Percentiles rank a stretch among this genome's conserved stretches.
phyloP scores from a whole-genome alignment of 768 basidiomycete species.

The Amanita polypyramis region DNA sequence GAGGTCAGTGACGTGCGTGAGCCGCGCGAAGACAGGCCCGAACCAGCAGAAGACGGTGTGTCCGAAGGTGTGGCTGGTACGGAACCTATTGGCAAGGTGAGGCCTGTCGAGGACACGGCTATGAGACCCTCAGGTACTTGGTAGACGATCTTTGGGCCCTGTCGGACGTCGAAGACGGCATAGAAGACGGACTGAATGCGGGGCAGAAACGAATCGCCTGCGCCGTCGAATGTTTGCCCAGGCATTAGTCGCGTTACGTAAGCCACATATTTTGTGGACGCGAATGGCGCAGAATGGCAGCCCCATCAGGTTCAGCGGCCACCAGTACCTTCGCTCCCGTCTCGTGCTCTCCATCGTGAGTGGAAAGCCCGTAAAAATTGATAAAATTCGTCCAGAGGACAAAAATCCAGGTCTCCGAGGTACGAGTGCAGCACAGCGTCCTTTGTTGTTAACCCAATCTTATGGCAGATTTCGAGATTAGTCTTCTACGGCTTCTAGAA shows the following conservation, averaged over 20 bases:
- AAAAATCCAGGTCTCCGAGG: constrained; percentile 94
- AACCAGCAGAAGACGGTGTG: constrained; percentile 16
- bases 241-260: background rate
- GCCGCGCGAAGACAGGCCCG: constrained; percentile 30
- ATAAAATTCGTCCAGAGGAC: constrained; percentile 83
- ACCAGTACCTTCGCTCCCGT: constrained; percentile 74
- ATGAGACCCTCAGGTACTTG: constrained; percentile 94
- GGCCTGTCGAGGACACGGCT: constrained; percentile 29
- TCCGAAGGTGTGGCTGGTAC: constrained; percentile 31
- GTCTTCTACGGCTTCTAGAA: constrained; percentile 77
- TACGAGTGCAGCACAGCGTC: constrained; percentile 19
- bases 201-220: constrained; percentile 60
- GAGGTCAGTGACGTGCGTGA: constrained; percentile 44
- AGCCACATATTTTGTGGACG: background rate
- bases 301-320: constrained; percentile 61
- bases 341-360: constrained; percentile 85
- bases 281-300: constrained; percentile 30
- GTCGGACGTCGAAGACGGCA: constrained; percentile 76
- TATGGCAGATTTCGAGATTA: constrained; percentile 79
- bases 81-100: constrained; percentile 18
- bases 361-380: constrained; percentile 74
- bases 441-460: background rate
- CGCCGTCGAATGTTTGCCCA: constrained; percentile 14
- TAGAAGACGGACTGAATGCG: constrained; percentile 87
- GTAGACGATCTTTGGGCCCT: constrained; percentile 84